Percentiles rank a stretch among this genome's conserved stretches.
phyloP scores from a whole-genome alignment of 768 basidiomycete species.

The Mycena sanguinolenta region DNA sequence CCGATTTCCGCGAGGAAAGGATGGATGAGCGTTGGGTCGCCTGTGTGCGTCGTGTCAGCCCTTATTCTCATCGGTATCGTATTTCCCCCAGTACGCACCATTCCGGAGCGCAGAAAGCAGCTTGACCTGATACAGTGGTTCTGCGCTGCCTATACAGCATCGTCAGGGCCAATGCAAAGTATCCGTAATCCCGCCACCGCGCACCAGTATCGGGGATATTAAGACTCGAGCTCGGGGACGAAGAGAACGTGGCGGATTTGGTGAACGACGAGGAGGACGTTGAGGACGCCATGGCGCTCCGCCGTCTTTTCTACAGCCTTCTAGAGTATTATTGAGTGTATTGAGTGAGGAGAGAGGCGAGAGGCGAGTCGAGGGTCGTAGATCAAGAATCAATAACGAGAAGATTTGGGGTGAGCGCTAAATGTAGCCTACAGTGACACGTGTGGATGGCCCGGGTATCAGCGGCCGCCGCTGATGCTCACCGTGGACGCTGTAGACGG shows the following conservation, averaged over 20 bases:
- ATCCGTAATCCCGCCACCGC: background rate
- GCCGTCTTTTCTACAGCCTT: no score
- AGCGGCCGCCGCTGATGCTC: background rate
- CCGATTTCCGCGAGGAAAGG: slow-evolving; percentile 84
- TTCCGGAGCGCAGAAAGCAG: slow-evolving; percentile 72
- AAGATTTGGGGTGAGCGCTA: background rate
- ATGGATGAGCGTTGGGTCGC: slow-evolving; percentile 84
- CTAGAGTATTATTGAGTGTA: no score
- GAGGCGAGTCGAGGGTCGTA: background rate
- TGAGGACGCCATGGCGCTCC: slow-evolving; percentile 30
- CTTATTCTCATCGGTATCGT: no score
- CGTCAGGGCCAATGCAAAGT: background rate
- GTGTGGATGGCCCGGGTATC: background rate
- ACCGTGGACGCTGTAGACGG: background rate
- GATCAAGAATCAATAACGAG: background rate
- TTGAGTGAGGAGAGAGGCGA: no score
- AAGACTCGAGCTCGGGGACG: slow-evolving; percentile 11
- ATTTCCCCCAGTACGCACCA: slow-evolving; percentile 57
- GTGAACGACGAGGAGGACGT: slow-evolving; percentile 34
- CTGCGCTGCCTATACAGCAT: slow-evolving; percentile 30
- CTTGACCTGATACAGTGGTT: slow-evolving; percentile 75
- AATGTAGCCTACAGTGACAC: background rate
- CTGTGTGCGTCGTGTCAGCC: slow-evolving; percentile 48
- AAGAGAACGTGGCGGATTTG: slow-evolving; percentile 23
- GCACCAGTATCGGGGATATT: slow-evolving; percentile 24